Conservation (phyloP, 345 rosid genomes). For the Firmiana major region DNA sequence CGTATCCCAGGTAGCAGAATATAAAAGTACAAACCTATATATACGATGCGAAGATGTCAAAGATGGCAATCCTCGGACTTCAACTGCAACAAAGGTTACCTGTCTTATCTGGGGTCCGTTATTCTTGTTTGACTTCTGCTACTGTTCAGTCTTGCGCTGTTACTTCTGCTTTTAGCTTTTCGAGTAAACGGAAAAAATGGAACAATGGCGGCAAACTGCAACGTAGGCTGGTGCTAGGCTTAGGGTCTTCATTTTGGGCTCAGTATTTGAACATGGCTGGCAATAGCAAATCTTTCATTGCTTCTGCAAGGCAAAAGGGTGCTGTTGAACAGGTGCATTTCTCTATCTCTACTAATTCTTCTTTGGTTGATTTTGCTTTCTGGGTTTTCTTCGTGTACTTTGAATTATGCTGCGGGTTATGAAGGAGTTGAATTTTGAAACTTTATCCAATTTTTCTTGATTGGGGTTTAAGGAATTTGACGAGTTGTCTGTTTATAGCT, state of each 20-base stretch:
- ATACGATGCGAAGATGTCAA: constrained; percentile 14
- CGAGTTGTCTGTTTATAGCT: no score
- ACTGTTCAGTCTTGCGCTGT: background rate
- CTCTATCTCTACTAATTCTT: background rate
- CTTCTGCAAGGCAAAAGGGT: constrained; percentile 68
- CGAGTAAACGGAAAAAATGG: constrained; percentile 23
- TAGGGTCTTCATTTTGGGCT: constrained; percentile 60
- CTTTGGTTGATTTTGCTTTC: background rate
- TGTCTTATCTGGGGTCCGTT: constrained; percentile 8
- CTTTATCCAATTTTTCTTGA: background rate
- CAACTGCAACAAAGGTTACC: constrained; percentile 30
- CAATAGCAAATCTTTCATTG: constrained; percentile 51
- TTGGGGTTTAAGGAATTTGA: no score
- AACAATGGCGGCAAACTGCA: constrained; percentile 30
- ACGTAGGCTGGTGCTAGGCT: constrained; percentile 54
- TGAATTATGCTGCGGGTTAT: background rate
- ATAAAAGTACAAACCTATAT: constrained; percentile 6
- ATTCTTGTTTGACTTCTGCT: constrained; percentile 9
- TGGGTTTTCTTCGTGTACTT: constrained; percentile 5
- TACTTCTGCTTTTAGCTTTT: constrained; percentile 26
- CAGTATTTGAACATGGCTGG: constrained; percentile 47
- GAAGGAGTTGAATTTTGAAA: background rate
- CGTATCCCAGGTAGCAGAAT: constrained; percentile 1
- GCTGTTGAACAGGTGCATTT: constrained; percentile 62
- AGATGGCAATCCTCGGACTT: constrained; percentile 34